Evolutionary conservation across 2,329 filamentous ascomycete species (phyloP), one percentile per base, ranked within the genome.

Genomic region (Proliferodiscus dingleyae): DNA sequence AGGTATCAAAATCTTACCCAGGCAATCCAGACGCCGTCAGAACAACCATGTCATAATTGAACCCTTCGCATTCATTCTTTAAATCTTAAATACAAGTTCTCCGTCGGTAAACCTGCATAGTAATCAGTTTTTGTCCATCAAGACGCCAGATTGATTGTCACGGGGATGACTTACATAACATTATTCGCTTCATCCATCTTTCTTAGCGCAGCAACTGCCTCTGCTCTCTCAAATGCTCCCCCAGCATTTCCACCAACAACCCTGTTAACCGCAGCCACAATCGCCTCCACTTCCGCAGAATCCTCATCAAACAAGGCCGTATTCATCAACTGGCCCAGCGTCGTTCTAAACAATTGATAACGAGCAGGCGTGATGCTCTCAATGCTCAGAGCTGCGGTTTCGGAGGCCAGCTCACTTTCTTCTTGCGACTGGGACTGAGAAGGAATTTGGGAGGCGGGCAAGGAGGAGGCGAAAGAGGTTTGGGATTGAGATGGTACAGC

Each of bases 281-380:
- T 75, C 21, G 79, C 78, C 51, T 82, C 79, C 2, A 96, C 76
- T 50, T 84, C 77, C 11, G 89, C 89, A 15, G 83, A 81, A 60
- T 97, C 93, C 50, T 94, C 87, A 24, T 83, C 80, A 63, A 98
- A 98, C n/a, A 98, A 67, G 10, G 80, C 75, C 0, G 85, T 85
- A 58, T 85, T 84, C 60, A 95, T 83, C 43, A 98, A 73, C 58
- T 88, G 85, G 19, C 93, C 93, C 3, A 98, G 74, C 2, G 86
- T 80, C 9, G 80, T 79, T 44, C 88, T 82, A 81, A 98, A 98
- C 1, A 80, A 69, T 5, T 77, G 71, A 21, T 95, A 69, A 32
- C 93, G 79, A 32, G 75, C 73, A 0, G 77, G 76, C 71, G 61
- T 60, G 24, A 64, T 55, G 1, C 45, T 24, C 10, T 54, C 51